Base-by-base conservation (phyloP, 371 early-diverging fungal species). In the Dinochytrium kinnereticum region DNA sequence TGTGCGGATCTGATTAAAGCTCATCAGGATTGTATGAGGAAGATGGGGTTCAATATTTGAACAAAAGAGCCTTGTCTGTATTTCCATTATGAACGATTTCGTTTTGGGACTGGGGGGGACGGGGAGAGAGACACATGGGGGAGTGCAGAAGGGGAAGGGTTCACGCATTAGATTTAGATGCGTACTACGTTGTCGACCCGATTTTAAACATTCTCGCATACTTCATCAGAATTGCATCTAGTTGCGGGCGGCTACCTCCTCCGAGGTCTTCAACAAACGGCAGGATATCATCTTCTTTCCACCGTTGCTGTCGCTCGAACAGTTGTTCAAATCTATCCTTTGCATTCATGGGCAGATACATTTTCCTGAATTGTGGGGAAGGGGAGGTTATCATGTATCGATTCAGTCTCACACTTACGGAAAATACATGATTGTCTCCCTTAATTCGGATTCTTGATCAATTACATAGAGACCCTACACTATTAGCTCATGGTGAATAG, bases 1-100 rank as follows among this genome's bases (percentile, higher is more conserved):
- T 98, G 98, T 83, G 82, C 88, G 73, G 91, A 95, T 28, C 81
- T 96, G 49, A 95, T 98, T 79, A 88, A 89, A 72, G 93, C 93
- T 33, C 98, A 98, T 77, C 87, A 91, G 71, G 88, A 90, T 73
- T 97, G 97, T 82, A 93, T 98, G 92, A 90, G 95, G 26, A 88
- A 89, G 36, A 89, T 93, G 79, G 98, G 98, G 21, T 98, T 97
- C 86, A 95, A 94, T 80, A 90, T 97, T 74, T 81, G 55, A 71
- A n/a, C n/a, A n/a, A n/a, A n/a, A n/a, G n/a, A n/a, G n/a, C n/a
- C n/a, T n/a, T n/a, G n/a, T n/a, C n/a, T n/a, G n/a, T n/a, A n/a
- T n/a, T n/a, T n/a, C n/a, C n/a, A n/a, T n/a, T n/a, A n/a, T n/a
- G n/a, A n/a, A n/a, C n/a, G n/a, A n/a, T n/a, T n/a, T n/a, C n/a